A percentile compares a stretch with the other conserved stretches of the same genome.
These are phyloP conservation scores for Carex sylvatica DNA, from an alignment of 202 grass and related monocot species.

Conservation along the genomic window DNA sequence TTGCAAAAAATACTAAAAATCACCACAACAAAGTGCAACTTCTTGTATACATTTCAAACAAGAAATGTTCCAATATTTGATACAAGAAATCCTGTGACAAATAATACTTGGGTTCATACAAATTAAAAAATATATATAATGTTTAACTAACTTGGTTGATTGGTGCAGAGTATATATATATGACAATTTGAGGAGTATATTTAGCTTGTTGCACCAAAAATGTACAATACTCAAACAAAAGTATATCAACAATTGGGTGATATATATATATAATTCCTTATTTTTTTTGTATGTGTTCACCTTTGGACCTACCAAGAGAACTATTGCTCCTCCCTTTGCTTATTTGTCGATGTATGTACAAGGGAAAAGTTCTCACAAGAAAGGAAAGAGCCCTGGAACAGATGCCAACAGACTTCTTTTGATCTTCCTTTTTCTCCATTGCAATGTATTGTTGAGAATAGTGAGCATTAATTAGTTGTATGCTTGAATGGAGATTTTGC, in stretches of 20 bases:
- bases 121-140: too few species aligned
- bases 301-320: not conserved
- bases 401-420: constrained; percentile 7
- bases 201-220: not conserved
- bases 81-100: too few species aligned
- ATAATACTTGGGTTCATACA: too few species aligned
- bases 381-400: constrained; percentile 24
- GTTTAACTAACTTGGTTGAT: too few species aligned
- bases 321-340: constrained; percentile 14
- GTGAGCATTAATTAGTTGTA: constrained; percentile 16
- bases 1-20: not conserved
- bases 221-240: not conserved
- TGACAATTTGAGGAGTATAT: not conserved
- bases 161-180: too few species aligned
- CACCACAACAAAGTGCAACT: not conserved
- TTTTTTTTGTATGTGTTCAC: not conserved
- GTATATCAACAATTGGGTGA: not conserved
- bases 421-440: constrained; percentile 20
- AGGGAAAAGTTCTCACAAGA: constrained; percentile 15
- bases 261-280: not conserved
- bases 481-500: not conserved
- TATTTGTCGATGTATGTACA: constrained; percentile 22
- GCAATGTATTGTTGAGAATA: constrained; percentile 1
- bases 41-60: not conserved
- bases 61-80: too few species aligned